phyloP scores from a whole-genome alignment of 1,284 basidiomycete genomes.

The Apiotrichum mycotoxinovorans region DNA sequence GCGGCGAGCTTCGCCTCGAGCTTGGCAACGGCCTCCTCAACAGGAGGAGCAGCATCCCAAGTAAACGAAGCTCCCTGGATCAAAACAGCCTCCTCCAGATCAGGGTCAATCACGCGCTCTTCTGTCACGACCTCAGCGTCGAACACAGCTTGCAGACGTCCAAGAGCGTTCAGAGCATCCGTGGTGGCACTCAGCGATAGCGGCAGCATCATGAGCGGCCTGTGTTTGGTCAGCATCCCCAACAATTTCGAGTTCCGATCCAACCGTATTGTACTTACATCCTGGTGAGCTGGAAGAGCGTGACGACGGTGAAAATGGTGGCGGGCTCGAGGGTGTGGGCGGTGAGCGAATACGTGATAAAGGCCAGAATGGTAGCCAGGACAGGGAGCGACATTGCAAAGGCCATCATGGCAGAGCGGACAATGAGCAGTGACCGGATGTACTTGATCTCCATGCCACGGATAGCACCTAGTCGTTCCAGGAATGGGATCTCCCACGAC shows the following conservation, averaged over 20 bases:
- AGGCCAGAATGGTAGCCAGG: conserved; percentile 77
- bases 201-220: conserved; percentile 55
- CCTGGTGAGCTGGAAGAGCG: conserved; percentile 63
- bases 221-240: neutral
- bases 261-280: too few species aligned
- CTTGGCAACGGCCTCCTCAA: conserved; percentile 50
- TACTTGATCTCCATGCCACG: conserved; percentile 72
- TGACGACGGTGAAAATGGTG: conserved; percentile 72
- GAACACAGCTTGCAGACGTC: conserved; percentile 66
- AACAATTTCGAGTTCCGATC: too few species aligned
- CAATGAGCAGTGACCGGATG: conserved; percentile 68
- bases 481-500: conserved; percentile 61
- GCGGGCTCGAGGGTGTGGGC: conserved; percentile 62
- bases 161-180: conserved; percentile 72
- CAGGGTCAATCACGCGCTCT: conserved; percentile 51
- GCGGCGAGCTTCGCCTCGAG: conserved; percentile 38
- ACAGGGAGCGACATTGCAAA: conserved; percentile 60
- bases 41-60: conserved; percentile 72
- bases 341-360: conserved; percentile 71
- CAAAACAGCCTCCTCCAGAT: conserved; percentile 60
- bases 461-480: conserved; percentile 62
- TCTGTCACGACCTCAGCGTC: conserved; percentile 70
- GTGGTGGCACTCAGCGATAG: conserved; percentile 70
- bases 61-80: conserved; percentile 68
- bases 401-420: conserved; percentile 51